Conservation (phyloP, 2,329 filamentous ascomycete genomes). For the Decorospora gaudefroyi region DNA sequence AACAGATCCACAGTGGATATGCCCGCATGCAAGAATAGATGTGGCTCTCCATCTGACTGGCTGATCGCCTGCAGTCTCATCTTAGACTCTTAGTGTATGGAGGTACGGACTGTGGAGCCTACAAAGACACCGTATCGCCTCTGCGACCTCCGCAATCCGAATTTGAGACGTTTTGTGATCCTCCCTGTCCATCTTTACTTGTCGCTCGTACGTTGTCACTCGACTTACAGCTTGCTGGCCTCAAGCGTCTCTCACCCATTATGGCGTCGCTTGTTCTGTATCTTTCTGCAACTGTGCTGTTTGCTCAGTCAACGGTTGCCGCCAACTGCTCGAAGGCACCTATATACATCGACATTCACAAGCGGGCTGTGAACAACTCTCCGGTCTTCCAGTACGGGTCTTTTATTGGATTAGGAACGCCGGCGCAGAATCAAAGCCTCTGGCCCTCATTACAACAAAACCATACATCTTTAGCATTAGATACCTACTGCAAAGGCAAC, state of each 20-base stretch:
- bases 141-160: constrained; percentile 17
- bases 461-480: constrained; percentile 48
- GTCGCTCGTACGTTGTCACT: constrained; percentile 15
- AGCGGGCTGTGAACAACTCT: constrained; percentile 49
- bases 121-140: constrained; percentile 42
- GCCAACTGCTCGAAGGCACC: constrained; percentile 48
- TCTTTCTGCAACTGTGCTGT: constrained; percentile 41
- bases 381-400: constrained; percentile 51
- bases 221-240: constrained; percentile 34
- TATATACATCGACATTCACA: constrained; percentile 53
- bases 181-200: constrained; percentile 20
- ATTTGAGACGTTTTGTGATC: constrained; percentile 32
- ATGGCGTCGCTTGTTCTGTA: constrained; percentile 39
- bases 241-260: constrained; percentile 30
- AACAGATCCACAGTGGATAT: constrained; percentile 19
- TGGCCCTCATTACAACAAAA: constrained; percentile 52
- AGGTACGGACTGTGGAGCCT: constrained; percentile 29
- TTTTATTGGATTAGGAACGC: constrained; percentile 51
- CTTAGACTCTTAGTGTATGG: constrained; percentile 37
- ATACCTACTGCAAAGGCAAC: constrained; percentile 45
- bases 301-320: constrained; percentile 44
- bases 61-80: constrained; percentile 24
- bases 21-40: constrained; percentile 38
- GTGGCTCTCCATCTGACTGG: constrained; percentile 33
- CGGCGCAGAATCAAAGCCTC: constrained; percentile 52